Evolutionary conservation across 2,329 filamentous ascomycete genomes (phyloP), one percentile per base, ranked within the genome.

Genomic region (Trichophyton mentagrophytes): DNA sequence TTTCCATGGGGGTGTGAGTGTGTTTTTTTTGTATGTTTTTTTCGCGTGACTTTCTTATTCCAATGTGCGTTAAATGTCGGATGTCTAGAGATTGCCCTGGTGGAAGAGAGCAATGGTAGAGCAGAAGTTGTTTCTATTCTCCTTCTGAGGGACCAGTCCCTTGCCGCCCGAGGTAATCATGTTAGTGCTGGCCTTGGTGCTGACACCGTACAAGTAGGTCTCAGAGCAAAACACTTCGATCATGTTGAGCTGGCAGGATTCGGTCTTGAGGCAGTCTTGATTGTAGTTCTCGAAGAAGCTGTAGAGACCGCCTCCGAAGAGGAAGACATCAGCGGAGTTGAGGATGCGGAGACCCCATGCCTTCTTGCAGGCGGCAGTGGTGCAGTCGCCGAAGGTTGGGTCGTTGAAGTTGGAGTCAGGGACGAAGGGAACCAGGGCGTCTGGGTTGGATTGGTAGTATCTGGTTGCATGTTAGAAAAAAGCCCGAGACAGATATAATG

Each of bases 241-340:
- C 76, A 93, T 90, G 74, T 90, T 86, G 61, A 85, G 79, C 74
- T 92, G 89, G 77, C 89, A 93, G 65, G 81, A 82, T 70, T 88
- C 81, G 8, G 79, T 79, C 42, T 74, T 72, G 15, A 91, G 80
- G 67, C 89, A 93, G 17, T 79, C 78, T 73, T 90, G 86, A 42
- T 75, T 77, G 74, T 92, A 92, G 78, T 90, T 89, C 72, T 92
- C 82, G 69, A 90, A 92, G 81, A 92, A 92, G 65, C 81, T 86
- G 79, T 92, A 92, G 62, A 91, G 75, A 27, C 88, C 88, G 3
- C 82, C 86, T 53, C 88, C 88, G 69, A 85, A 89, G 67, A 90
- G 74, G 69, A 81, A 83, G 17, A 90, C 71, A 63, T 89, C 81
- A 8, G 78, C 79, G 2, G 86, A 89, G 72, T 86, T 80, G 60